These are phyloP conservation scores for Candida qinlingensis DNA, from an alignment of 805 yeast genomes.

Conservation along the genomic window DNA sequence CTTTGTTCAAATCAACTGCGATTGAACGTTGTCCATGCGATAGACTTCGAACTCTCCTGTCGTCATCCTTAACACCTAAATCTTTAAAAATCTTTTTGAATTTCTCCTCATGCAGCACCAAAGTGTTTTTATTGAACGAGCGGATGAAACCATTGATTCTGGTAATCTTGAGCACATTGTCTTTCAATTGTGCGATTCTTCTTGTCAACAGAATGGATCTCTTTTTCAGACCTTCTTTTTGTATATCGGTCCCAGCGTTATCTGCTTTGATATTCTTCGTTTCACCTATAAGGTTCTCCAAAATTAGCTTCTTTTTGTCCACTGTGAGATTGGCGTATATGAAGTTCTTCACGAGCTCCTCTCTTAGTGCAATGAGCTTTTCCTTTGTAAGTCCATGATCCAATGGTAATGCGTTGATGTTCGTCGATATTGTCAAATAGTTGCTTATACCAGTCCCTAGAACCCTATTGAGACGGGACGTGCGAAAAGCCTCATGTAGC, in stretches of 20 bases:
- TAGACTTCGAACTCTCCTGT: not conserved
- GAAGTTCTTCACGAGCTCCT: slow-evolving; percentile 3
- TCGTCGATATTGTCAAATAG: slow-evolving; percentile 1
- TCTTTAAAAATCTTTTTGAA: slow-evolving; percentile 5
- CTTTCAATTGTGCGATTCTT: slow-evolving; percentile 6
- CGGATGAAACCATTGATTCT: slow-evolving; percentile 3
- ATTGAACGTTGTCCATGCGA: not conserved
- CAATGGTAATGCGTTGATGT: not conserved
- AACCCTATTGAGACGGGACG: slow-evolving; percentile 2
- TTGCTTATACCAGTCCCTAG: slow-evolving; percentile 3
- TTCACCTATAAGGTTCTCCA: slow-evolving; percentile 5
- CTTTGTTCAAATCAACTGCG: not conserved
- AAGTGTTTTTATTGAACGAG: not conserved
- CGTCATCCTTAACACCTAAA: not conserved
- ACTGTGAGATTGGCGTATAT: slow-evolving; percentile 3
- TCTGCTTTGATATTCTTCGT: not conserved
- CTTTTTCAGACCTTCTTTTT: slow-evolving; percentile 5
- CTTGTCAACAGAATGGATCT: slow-evolving; percentile 5
- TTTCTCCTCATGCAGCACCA: slow-evolving; percentile 1
- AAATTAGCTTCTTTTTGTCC: slow-evolving; percentile 6
- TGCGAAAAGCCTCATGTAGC: slow-evolving; percentile 5
- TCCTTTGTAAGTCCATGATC: slow-evolving; percentile 5
- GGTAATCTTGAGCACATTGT: slow-evolving; percentile 4
- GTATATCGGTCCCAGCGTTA: slow-evolving; percentile 3
- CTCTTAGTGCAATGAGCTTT: slow-evolving; percentile 2